These are phyloP conservation scores for Ascomycota sp. DNA, from an alignment of 2,329 filamentous ascomycete genomes.

Conservation along the genomic window DNA sequence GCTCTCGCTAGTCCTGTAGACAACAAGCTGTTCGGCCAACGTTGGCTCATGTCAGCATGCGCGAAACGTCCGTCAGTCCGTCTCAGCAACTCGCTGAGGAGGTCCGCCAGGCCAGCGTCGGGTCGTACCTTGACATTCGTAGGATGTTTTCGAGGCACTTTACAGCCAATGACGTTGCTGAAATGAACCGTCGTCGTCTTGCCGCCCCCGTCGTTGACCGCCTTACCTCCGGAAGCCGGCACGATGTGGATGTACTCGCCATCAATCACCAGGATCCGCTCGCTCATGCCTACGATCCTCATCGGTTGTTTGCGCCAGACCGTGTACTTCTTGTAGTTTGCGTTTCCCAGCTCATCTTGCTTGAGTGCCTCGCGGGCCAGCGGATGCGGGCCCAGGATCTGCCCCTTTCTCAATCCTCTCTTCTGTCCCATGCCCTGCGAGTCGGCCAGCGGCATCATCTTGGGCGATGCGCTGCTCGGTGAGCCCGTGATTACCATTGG, in stretches of 20 bases:
- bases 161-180: constrained; percentile 60
- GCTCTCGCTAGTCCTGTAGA: constrained; percentile 53
- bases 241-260: constrained; percentile 75
- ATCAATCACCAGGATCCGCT: constrained; percentile 57
- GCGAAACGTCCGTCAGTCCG: background rate
- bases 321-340: constrained; percentile 51
- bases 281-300: constrained; percentile 53
- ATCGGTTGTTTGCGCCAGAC: constrained; percentile 69
- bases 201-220: constrained; percentile 35
- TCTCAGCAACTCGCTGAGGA: background rate
- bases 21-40: constrained; percentile 29
- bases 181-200: constrained; percentile 70
- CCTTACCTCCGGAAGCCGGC: constrained; percentile 44
- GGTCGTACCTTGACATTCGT: constrained; percentile 50
- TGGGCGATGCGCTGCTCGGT: constrained; percentile 47
- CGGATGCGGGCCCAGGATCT: constrained; percentile 37
- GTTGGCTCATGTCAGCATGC: background rate
- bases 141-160: constrained; percentile 58
- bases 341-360: constrained; percentile 32
- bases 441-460: constrained; percentile 32
- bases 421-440: constrained; percentile 12
- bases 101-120: no score
- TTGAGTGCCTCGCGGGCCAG: constrained; percentile 40
- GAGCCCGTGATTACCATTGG: constrained; percentile 45
- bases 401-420: constrained; percentile 29